A percentile compares a stretch with the other conserved stretches of the same genome.
These are phyloP conservation scores for Xylaria castorea DNA, from an alignment of 495 filamentous ascomycete species.

Conservation along the genomic window DNA sequence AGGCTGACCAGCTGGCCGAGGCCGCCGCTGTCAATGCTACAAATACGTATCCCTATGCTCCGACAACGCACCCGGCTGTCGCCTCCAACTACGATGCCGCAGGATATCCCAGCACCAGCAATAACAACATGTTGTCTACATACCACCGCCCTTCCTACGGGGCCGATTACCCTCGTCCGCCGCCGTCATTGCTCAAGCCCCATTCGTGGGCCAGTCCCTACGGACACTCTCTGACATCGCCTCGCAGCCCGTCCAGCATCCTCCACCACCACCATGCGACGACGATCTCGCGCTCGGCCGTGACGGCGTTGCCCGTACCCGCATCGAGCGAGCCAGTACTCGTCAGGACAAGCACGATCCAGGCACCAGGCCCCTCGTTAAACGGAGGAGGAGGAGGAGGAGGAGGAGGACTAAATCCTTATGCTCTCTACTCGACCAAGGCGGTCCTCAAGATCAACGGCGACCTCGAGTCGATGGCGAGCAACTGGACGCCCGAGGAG, in stretches of 20 bases:
- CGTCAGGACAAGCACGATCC: slow-evolving; percentile 83
- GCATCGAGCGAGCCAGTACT: slow-evolving; percentile 60
- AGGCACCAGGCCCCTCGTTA: slow-evolving; percentile 56
- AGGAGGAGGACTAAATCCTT: slow-evolving; percentile 88
- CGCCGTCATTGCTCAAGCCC: slow-evolving; percentile 51
- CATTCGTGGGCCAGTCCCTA: slow-evolving; percentile 58
- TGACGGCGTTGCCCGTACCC: slow-evolving; percentile 44
- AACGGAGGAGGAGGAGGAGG: too few species aligned
- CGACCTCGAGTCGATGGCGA: slow-evolving; percentile 78
- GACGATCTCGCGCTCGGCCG: slow-evolving; percentile 47
- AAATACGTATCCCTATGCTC: slow-evolving; percentile 57
- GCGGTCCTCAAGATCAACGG: slow-evolving; percentile 85
- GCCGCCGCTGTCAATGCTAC: slow-evolving; percentile 38
- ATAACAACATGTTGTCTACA: slow-evolving; percentile 54
- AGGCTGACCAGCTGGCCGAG: slow-evolving; percentile 39
- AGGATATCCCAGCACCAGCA: slow-evolving; percentile 52
- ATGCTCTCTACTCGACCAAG: slow-evolving; percentile 84
- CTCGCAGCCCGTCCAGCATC: slow-evolving; percentile 47
- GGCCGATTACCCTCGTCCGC: slow-evolving; percentile 52
- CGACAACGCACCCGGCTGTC: slow-evolving; percentile 49
- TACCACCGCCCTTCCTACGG: slow-evolving; percentile 53
- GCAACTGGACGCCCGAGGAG: slow-evolving; percentile 82
- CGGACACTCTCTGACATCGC: slow-evolving; percentile 46
- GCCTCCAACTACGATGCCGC: slow-evolving; percentile 42
- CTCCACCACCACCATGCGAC: slow-evolving; percentile 41